Base-by-base conservation (phyloP, 2,329 filamentous ascomycete genomes). In the Ascochyta viciae-villosae region DNA sequence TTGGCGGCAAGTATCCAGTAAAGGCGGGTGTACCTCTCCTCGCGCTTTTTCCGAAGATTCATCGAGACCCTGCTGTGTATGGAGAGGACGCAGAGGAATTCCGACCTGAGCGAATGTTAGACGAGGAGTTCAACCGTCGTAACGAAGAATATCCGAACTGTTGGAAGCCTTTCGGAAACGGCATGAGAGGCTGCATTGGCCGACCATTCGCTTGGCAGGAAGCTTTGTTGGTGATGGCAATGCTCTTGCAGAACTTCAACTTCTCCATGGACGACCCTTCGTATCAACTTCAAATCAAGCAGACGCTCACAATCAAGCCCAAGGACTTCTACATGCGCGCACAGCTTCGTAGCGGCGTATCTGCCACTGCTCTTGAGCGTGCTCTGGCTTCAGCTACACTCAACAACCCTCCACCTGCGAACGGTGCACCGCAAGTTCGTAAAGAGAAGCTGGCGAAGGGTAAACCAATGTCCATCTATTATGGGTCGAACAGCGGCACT, bases 81-180 rank as follows among this genome's bases (percentile, higher is more conserved):
- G 80, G 79, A 3, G 75, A 79, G 6, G 79, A 82, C 52, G 74
- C 75, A 7, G 74, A 78, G 12, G 73, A 74, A 6, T 82, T 80
- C 60, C 68, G 70, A 24, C 80, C 80, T 0, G 80, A 82, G 55
- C 68, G 80, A n/a, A 81, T 81, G 79, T 61, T 80, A 0, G 75
- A 78, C 38, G 77, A 74, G 15, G 75, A 76, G 10, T 78, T 80
- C 51, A 71, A 74, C 13, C 66, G 67, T 4, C 70, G 76, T 22
- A 72, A 74, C 41, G 72, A 70, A n/a, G 65, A 77, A 24, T 76
- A 70, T 23, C 74, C 75, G 7, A 74, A 78, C 39, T 71, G 68
- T 62, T 81, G 65, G 82, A 85, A 84, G 62, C 83, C 83, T 0
- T 85, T 85, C 57, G 83, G 83, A 0, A 85, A 80, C 31, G 83